Evolutionary conservation across 768 basidiomycete genomes (phyloP).

Genomic region (Naematelia aurantialba): DNA sequence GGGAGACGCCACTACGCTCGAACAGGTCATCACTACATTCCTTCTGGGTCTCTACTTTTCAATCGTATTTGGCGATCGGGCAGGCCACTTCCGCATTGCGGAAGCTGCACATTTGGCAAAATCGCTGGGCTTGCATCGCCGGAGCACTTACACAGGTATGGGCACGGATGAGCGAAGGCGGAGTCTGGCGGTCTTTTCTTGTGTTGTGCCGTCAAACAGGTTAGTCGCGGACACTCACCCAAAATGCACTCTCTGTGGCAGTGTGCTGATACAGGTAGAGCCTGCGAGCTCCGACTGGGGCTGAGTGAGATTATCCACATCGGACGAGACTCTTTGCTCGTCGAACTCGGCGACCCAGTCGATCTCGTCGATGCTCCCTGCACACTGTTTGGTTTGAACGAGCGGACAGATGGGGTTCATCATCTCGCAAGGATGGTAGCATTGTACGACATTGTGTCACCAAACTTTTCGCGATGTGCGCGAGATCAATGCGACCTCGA

Average conservation of each 20-base stretch:
- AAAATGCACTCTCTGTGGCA: not conserved
- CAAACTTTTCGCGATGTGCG: conserved; percentile 2
- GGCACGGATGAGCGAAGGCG: not conserved
- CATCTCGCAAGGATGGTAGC: not conserved
- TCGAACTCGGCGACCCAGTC: not conserved
- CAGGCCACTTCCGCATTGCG: conserved; percentile 8
- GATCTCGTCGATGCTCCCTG: not conserved
- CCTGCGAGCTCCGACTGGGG: conserved; percentile 5
- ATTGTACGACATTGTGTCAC: conserved; percentile 4
- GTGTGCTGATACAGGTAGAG: not conserved
- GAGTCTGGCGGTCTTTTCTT: not conserved
- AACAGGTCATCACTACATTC: conserved; percentile 9
- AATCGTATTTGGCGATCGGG: not conserved
- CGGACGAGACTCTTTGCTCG: not conserved
- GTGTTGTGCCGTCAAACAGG: not conserved
- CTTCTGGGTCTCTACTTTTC: conserved; percentile 8
- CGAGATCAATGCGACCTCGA: conserved; percentile 4
- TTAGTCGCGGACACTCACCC: not conserved
- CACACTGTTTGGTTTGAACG: not conserved
- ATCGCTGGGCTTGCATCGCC: conserved; percentile 1
- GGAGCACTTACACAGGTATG: not conserved
- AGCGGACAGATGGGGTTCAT: not conserved
- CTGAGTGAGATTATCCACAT: conserved; percentile 5
- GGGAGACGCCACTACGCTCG: conserved; percentile 1
- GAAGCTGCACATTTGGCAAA: conserved; percentile 8